Evolutionary conservation across 2,329 filamentous ascomycete genomes (phyloP), one percentile per base, ranked within the genome.

Genomic region (Ceratocystis alfenasii): DNA sequence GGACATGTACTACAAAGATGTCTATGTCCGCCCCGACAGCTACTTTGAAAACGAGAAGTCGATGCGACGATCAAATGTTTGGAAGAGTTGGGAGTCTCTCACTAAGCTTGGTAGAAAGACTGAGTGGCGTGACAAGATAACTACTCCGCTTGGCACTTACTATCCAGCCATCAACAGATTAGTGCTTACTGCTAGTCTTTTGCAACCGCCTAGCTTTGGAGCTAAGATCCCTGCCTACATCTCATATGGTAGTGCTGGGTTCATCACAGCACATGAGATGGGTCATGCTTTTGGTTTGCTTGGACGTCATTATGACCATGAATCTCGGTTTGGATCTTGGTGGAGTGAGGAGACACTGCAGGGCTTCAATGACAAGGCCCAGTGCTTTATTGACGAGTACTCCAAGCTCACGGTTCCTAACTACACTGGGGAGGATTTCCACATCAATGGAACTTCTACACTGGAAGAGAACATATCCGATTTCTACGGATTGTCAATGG

Each of bases 381-480:
- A 85, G 68, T 89, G 87, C 73, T 88, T 89, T 68, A 76, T 87
- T 1, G 76, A 87, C 20, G 84, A 89, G 74, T 89, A 87, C 71
- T 74, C 75, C 67, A 80, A 86, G 44, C 87, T 81, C 71, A 60
- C 62, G 8, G 41, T 64, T 53, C 36, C 61, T 12, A 20, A 45
- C 5, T 20, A 50, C 30, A 62, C 44, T 6, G 53, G 22, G 0
- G 44, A 30, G 10, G 30, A 17, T 5, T 17, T 28, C 10, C 80
- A 85, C 68, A 80, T 88, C 65, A 84, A 87, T 67, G 87, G 86
- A 10, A 76, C 76, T 28, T 76, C 84, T 7, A 89, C 86, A 0
- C 75, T 88, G 1, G 83, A 82, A 22, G 87, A 89, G 75, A 89
- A 89, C 71, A 85, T 89, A 70, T 86, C 86, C 1, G 87, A 89